Percentiles rank a stretch among this genome's conserved stretches.
phyloP scores from a whole-genome alignment of 129 eudicot genomes.

The Flaveria bidentis region DNA sequence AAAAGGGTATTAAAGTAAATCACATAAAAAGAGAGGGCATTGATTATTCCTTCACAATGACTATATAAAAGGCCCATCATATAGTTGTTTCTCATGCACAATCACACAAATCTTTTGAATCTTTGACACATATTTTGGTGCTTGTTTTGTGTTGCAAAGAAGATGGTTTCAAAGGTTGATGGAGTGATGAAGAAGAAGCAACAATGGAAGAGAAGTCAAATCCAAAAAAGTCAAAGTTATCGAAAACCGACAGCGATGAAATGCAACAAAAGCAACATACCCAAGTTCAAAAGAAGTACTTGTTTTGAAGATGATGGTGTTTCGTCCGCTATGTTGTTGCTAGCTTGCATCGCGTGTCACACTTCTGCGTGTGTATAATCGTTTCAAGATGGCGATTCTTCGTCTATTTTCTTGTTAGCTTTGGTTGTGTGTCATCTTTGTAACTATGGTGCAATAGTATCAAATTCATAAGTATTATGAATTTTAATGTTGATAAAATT shows the following conservation, averaged over 20 bases:
- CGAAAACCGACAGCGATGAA: conserved; percentile 41
- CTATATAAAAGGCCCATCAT: conserved; percentile 38
- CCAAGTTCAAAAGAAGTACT: conserved; percentile 70
- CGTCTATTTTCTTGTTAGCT: conserved; percentile 32
- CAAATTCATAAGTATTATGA: conserved; percentile 1
- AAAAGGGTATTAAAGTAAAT: conserved; percentile 42
- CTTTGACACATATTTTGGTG: not conserved
- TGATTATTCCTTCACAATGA: conserved; percentile 16
- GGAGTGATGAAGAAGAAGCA: conserved; percentile 41
- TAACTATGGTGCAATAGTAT: not conserved
- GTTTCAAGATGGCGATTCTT: not conserved
- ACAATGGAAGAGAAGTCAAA: conserved; percentile 43
- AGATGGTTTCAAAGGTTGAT: conserved; percentile 56
- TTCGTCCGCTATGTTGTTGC: conserved; percentile 69
- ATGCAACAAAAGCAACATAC: conserved; percentile 71
- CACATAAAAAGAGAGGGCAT: conserved; percentile 27
- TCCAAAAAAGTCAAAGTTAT: conserved; percentile 19
- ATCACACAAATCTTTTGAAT: not conserved
- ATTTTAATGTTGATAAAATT: not conserved
- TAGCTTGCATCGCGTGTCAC: conserved; percentile 70
- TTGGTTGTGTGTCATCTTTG: conserved; percentile 22
- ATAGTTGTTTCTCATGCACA: conserved; percentile 30
- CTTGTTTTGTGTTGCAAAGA: conserved; percentile 29
- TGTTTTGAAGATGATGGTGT: conserved; percentile 69
- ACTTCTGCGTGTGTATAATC: conserved; percentile 24